Evolutionary conservation across 495 filamentous ascomycete species (phyloP).

Genomic region (Talaromyces trachyspermus): DNA sequence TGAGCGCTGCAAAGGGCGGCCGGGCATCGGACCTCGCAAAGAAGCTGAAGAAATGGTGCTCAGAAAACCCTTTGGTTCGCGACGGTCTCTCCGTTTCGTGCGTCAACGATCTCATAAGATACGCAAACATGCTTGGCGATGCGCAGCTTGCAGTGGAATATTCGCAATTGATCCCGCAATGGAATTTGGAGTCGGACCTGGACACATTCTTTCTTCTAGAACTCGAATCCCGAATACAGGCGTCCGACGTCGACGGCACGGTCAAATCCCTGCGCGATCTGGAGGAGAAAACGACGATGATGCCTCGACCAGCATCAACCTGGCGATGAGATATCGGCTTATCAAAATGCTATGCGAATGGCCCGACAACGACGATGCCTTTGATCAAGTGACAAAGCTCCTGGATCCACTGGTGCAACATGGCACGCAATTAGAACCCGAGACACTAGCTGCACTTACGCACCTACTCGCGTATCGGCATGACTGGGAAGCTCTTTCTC

Average conservation of each 20-base stretch:
- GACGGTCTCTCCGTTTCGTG: constrained; percentile 55
- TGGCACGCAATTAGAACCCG: constrained; percentile 55
- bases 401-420: constrained; percentile 69
- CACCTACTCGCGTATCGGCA: constrained; percentile 63
- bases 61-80: constrained; percentile 27
- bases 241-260: constrained; percentile 60
- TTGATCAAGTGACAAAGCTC: constrained; percentile 63
- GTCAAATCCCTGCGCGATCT: constrained; percentile 54
- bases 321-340: constrained; percentile 64
- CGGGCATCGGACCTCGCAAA: constrained; percentile 61
- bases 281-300: constrained; percentile 46
- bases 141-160: constrained; percentile 69
- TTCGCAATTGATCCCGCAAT: constrained; percentile 51
- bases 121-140: constrained; percentile 62
- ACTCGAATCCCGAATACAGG: constrained; percentile 64
- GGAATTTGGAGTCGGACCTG: constrained; percentile 54
- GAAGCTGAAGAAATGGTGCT: constrained; percentile 49
- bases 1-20: constrained; percentile 65
- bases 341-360: constrained; percentile 61
- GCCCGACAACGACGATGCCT: constrained; percentile 42
- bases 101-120: constrained; percentile 67
- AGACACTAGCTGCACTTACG: constrained; percentile 65
- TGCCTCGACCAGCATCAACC: constrained; percentile 44
- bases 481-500: constrained; percentile 65
- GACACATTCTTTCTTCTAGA: constrained; percentile 60